These are phyloP conservation scores for Fusarium sp. DNA, from an alignment of 2,329 filamentous ascomycete species.

Conservation along the genomic window DNA sequence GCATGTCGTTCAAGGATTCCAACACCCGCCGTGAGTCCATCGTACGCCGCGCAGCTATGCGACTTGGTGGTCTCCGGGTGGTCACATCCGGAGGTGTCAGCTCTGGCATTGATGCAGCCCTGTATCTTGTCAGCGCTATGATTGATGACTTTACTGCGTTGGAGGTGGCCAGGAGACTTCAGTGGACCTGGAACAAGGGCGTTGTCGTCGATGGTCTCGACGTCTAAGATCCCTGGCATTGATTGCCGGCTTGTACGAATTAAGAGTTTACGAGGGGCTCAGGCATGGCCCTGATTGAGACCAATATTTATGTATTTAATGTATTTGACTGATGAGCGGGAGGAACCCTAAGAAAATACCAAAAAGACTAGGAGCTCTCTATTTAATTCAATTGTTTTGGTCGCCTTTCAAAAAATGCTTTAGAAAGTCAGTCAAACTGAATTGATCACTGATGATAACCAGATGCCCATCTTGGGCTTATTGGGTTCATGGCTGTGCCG, in stretches of 20 bases:
- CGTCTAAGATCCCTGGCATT: conserved; percentile 65
- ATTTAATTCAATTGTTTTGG: conserved; percentile 38
- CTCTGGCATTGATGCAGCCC: conserved; percentile 82
- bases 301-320: conserved; percentile 41
- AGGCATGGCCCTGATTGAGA: conserved; percentile 35
- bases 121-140: conserved; percentile 87
- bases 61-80: conserved; percentile 74
- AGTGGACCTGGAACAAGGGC: conserved; percentile 88
- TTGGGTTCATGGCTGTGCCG: not conserved
- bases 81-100: conserved; percentile 83
- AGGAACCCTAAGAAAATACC: conserved; percentile 43
- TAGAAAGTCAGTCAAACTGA: not conserved
- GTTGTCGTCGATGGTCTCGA: conserved; percentile 86
- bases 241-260: conserved; percentile 43
- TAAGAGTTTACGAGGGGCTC: conserved; percentile 37
- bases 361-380: conserved; percentile 44
- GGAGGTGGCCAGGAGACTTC: conserved; percentile 78
- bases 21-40: conserved; percentile 82
- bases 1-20: conserved; percentile 81
- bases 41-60: conserved; percentile 79
- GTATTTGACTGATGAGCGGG: conserved; percentile 39
- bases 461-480: not conserved
- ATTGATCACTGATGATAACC: not conserved
- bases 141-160: conserved; percentile 80
- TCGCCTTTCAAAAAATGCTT: conserved; percentile 13